A percentile compares a stretch with the other conserved stretches of the same genome.
Conservation (phyloP, 768 basidiomycete species). For the Hericium alpestre region DNA sequence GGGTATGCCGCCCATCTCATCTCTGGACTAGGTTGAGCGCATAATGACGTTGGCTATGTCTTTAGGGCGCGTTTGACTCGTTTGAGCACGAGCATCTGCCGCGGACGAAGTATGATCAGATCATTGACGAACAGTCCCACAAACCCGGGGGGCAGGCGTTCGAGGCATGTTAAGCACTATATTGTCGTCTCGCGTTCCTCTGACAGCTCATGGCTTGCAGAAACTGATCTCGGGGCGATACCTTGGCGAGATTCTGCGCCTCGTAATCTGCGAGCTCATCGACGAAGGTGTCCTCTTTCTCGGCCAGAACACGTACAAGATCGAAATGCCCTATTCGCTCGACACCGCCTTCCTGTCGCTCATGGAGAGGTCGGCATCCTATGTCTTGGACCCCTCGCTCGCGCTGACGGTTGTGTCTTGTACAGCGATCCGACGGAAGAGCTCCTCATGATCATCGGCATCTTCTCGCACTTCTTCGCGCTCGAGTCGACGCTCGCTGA, state of each 20-base stretch:
- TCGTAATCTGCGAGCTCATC: slow-evolving; percentile 90
- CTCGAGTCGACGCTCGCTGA: slow-evolving; percentile 94
- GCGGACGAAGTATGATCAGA: slow-evolving; percentile 86
- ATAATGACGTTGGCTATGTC: not conserved
- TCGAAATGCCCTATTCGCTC: slow-evolving; percentile 85
- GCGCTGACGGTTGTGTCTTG: not conserved
- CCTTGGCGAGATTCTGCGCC: slow-evolving; percentile 91
- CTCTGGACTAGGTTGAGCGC: not conserved
- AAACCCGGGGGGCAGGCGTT: slow-evolving; percentile 94
- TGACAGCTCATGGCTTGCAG: slow-evolving; percentile 27
- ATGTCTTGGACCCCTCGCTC: not conserved
- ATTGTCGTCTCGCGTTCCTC: not conserved
- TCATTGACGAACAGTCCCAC: slow-evolving; percentile 89
- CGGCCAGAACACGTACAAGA: slow-evolving; percentile 97
- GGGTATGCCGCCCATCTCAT: slow-evolving; percentile 38
- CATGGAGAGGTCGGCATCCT: slow-evolving; percentile 70
- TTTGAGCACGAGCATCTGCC: slow-evolving; percentile 91
- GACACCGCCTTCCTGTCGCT: slow-evolving; percentile 96
- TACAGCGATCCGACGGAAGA: slow-evolving; percentile 90
- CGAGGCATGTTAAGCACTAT: slow-evolving; percentile 39
- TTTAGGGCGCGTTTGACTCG: slow-evolving; percentile 92
- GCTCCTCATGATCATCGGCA: slow-evolving; percentile 90
- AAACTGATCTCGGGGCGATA: slow-evolving; percentile 96
- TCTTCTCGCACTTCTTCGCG: slow-evolving; percentile 95
- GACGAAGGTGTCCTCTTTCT: slow-evolving; percentile 96